A percentile compares a stretch with the other conserved stretches of the same genome.
These are phyloP conservation scores for Daedaleopsis sinensis DNA, from an alignment of 768 basidiomycete species.

Conservation along the genomic window DNA sequence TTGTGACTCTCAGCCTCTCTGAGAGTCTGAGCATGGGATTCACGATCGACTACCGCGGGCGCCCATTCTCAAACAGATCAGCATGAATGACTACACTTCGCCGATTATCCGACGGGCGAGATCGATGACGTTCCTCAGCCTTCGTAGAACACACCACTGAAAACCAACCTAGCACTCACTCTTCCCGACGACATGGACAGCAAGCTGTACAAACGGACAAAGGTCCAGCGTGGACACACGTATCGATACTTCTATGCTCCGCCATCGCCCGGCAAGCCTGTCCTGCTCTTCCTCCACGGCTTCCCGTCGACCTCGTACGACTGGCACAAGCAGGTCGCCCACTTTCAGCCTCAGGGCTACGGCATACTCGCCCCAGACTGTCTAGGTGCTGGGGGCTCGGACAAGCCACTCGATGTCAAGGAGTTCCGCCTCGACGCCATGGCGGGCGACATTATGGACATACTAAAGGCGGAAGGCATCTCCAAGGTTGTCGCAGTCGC, in stretches of 20 bases:
- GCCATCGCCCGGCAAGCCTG: conserved; percentile 33
- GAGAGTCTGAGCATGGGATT: too few species aligned
- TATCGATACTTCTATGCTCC: conserved; percentile 38
- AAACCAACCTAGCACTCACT: too few species aligned
- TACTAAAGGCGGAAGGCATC: conserved; percentile 34
- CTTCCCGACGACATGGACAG: conserved; percentile 19
- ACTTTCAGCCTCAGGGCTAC: conserved; percentile 42
- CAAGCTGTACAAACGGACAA: conserved; percentile 33
- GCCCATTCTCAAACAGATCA: too few species aligned
- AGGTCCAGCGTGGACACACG: conserved; percentile 33
- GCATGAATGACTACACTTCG: too few species aligned
- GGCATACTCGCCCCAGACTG: conserved; percentile 51
- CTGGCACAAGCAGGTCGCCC: conserved; percentile 43
- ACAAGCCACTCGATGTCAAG: conserved; percentile 38
- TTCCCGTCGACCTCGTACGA: conserved; percentile 44
- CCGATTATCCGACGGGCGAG: too few species aligned
- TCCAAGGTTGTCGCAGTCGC: conserved; percentile 33
- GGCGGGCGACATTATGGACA: conserved; percentile 35
- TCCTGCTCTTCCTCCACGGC: conserved; percentile 47
- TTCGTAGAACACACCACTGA: too few species aligned
- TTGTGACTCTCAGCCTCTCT: too few species aligned
- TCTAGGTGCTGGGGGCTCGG: conserved; percentile 48
- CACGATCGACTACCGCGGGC: too few species aligned
- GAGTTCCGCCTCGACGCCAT: conserved; percentile 28
- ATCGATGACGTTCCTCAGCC: too few species aligned